Base-by-base conservation (phyloP, 805 yeast species). In the Danielia oregonensis region DNA sequence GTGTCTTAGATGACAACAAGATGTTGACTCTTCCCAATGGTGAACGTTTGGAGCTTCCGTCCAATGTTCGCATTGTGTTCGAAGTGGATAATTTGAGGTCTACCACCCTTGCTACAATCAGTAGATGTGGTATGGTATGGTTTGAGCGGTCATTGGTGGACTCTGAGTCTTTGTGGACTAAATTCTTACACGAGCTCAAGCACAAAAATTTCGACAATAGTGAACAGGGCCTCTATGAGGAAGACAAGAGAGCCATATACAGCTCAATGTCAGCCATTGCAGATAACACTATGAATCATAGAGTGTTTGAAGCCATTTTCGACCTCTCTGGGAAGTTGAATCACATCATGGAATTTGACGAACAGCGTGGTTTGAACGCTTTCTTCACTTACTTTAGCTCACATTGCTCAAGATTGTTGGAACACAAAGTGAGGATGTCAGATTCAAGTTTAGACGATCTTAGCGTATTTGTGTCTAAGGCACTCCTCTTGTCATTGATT, bases 51-150 rank as follows among this genome's bases (percentile, higher is more conserved):
- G 62, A 72, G 1, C 57, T 91, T 2, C 87, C 95, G 0, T 47
- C 59, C 0, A 81, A 82, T 44, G 70, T 86, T 4, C 68, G 75
- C 15, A 52, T 91, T 9, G 46, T 88, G 0, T 88, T 91, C 61
- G 97, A 91, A 52, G 86, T 85, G 4, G 82, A 82, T 30, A 67
- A 57, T 29, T 57, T 91, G 33, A 54, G 61, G 2, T 64, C 74
- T 44, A 84, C 95, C 0, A 91, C 97, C 0, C 86, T 86, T 0
- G 97, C 97, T 0, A 91, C 97, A 0, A 74, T 91, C 16, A 86
- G 93, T 57, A 74, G 97, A 54, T 89, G 97, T 67, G 96, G 95
- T 3, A 79, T 91, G 74, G 65, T 89, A 1, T 84, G 88, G 81
- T 61, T 86, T 45, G 79, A 78, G n/a, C 13, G 33, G 3, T 44